Base-by-base conservation (phyloP, 1,284 basidiomycete species). In the Macrocystidia cucumis region DNA sequence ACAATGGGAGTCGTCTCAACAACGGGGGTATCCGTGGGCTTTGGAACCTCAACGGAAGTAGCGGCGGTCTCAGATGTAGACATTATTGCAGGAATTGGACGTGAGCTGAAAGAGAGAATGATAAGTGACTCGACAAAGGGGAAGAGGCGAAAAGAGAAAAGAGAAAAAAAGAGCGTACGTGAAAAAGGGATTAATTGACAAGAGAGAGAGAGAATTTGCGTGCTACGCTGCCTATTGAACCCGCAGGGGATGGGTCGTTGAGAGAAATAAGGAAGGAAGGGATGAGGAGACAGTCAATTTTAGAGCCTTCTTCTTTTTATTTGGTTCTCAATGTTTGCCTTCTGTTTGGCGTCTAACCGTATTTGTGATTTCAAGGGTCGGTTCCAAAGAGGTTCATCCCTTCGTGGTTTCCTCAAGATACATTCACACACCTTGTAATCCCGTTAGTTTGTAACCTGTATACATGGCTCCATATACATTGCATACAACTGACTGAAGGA, bases 61-160 rank as follows among this genome's bases (percentile, higher is more conserved):
- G 62, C 62, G 55, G 65, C 54, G 54, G 63, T 60, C 58, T 77
- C 78, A 52, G 74, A 55, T 56, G 80, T 72, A 69, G 86, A 88
- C 83, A 88, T 88, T 83, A 86, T 74, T 63, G 67, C 65, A 69
- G 56, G 61, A 59, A 63, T 61, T 63, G 51, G 56, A 65, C 64
- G 63, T 65, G 67, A 69, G 71, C 67, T 74, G 53, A 4, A 44
- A 40, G 29, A 35, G 38, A 48, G 43, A 41, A 33, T 40, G 26
- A 21, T 23, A 36, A 36, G 38, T 36, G 37, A 45, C 42, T 46
- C 40, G 44, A 36, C 43, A 42, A 47, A 35, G 44, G 45, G 38
- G 37, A 40, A 45, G 28, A 45, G 35, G 37, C 13, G 39, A 38
- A 48, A 46, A 29, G 38, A 18, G 34, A 43, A 32, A 52, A 38